Conservation (phyloP, 2,329 filamentous ascomycete genomes). For the Trichoderma lentiforme region DNA sequence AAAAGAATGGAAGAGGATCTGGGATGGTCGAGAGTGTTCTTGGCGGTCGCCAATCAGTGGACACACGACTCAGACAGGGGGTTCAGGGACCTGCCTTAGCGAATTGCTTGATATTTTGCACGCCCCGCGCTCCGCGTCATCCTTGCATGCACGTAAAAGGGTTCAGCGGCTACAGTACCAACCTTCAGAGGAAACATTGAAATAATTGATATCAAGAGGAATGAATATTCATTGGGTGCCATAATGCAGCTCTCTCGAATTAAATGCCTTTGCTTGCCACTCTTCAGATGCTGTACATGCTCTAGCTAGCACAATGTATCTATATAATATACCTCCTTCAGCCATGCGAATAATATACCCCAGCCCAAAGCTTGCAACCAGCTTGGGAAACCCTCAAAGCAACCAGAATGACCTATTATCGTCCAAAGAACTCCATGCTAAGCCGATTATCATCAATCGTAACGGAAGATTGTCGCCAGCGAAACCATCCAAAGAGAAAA, state of each 20-base stretch:
- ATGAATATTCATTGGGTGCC: background rate
- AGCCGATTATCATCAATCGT: slow-evolving; percentile 18
- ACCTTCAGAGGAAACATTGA: background rate
- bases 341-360: background rate
- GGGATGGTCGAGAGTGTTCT: background rate
- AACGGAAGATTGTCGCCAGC: background rate
- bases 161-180: background rate
- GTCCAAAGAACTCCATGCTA: slow-evolving; percentile 18
- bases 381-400: background rate
- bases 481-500: background rate
- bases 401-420: background rate
- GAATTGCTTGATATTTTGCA: slow-evolving; percentile 5
- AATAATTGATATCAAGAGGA: background rate
- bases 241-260: background rate
- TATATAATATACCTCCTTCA: background rate
- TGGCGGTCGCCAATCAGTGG: background rate
- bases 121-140: slow-evolving; percentile 8
- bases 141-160: background rate
- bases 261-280: background rate
- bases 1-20: background rate
- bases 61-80: background rate
- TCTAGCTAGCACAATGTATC: background rate
- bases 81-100: slow-evolving; percentile 6
- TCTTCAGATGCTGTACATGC: background rate
- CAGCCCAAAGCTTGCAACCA: background rate